Evolutionary conservation across 2,329 filamentous ascomycete species (phyloP).

Genomic region (Pseudogymnoascus sp.): DNA sequence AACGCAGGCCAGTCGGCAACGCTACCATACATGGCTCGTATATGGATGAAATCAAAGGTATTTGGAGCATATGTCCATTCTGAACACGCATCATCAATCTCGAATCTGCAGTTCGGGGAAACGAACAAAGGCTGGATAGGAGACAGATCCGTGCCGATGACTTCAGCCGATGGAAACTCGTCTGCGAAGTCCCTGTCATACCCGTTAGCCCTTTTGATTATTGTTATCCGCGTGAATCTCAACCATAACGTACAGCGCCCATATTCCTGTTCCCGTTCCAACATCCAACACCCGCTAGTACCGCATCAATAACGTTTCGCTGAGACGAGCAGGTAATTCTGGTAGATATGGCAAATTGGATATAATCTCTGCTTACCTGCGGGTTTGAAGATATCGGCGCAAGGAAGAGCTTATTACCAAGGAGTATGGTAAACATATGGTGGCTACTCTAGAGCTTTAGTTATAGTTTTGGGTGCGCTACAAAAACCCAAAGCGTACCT

Average conservation of each 20-base stretch:
- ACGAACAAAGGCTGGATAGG: constrained; percentile 33
- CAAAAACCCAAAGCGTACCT: neutral
- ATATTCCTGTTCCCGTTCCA: constrained; percentile 37
- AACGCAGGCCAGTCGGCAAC: neutral
- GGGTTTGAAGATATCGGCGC: constrained; percentile 27
- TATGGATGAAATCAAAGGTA: no score
- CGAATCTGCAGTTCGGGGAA: constrained; percentile 39
- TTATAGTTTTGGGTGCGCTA: neutral
- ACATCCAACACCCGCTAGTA: constrained; percentile 30
- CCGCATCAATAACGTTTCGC: neutral
- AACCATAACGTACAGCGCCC: constrained; percentile 33
- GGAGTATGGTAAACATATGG: constrained; percentile 22
- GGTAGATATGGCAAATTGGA: neutral
- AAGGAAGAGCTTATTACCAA: constrained; percentile 22
- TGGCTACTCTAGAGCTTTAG: constrained; percentile 13
- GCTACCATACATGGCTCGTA: no score
- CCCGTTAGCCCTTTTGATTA: constrained; percentile 28
- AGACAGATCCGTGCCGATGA: no score
- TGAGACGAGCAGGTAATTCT: neutral
- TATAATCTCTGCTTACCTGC: constrained; percentile 15
- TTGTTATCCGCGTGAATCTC: constrained; percentile 24
- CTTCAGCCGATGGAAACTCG: no score
- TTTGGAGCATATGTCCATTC: no score
- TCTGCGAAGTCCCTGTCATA: constrained; percentile 11
- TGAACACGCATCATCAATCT: no score